These are phyloP conservation scores for Ceratocystis destructans DNA, from an alignment of 2,329 filamentous ascomycete species.

Conservation along the genomic window DNA sequence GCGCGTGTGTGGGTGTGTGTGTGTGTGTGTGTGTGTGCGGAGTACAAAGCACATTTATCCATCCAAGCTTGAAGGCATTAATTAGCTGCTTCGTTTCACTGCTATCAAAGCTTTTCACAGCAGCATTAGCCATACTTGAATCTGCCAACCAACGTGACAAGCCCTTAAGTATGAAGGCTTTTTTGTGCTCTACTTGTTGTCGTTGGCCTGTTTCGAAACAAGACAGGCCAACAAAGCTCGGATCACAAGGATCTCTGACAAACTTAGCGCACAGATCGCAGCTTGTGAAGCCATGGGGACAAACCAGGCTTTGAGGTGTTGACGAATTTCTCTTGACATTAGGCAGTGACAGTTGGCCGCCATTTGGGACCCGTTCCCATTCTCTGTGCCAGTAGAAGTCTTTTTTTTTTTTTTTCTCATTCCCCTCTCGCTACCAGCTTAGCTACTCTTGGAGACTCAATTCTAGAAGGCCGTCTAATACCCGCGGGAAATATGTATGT, in stretches of 20 bases:
- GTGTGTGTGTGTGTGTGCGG: too few species aligned
- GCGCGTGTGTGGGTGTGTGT: too few species aligned
- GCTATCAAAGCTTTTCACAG: not conserved
- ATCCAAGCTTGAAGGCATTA: too few species aligned
- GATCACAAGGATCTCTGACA: not conserved
- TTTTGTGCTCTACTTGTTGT: slow-evolving; percentile 1
- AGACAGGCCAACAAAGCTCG: slow-evolving; percentile 3
- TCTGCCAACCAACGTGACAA: not conserved
- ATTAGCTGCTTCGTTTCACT: not conserved
- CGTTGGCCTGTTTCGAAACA: not conserved
- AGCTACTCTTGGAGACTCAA: not conserved
- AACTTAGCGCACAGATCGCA: not conserved
- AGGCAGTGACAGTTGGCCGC: not conserved
- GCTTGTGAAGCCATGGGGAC: not conserved
- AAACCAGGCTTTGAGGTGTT: not conserved
- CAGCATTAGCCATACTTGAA: not conserved
- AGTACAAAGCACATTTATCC: too few species aligned
- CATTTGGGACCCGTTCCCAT: not conserved
- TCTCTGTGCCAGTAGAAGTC: not conserved
- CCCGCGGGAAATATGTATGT: not conserved
- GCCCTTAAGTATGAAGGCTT: not conserved
- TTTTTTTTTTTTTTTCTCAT: not conserved
- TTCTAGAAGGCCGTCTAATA: not conserved
- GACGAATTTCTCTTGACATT: too few species aligned
- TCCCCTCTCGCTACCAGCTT: not conserved